A percentile compares a stretch with the other conserved stretches of the same genome.
phyloP scores from a whole-genome alignment of 768 basidiomycete genomes.

The Boletus speciosus region DNA sequence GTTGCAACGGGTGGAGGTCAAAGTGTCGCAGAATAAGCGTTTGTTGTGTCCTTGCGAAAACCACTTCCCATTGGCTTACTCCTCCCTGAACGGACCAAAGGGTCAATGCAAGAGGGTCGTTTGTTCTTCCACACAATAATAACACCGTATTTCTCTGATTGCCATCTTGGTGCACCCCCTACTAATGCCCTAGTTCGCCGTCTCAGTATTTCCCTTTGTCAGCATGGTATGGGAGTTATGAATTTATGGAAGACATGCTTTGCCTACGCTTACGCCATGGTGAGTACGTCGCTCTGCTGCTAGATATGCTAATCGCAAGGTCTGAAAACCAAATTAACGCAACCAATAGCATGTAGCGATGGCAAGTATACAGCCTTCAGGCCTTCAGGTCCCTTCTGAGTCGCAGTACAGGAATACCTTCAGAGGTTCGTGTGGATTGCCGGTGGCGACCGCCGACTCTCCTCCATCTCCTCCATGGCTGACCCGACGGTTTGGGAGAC shows the following conservation, averaged over 20 bases:
- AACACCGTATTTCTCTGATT: not conserved
- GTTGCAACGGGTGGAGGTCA: constrained; percentile 36
- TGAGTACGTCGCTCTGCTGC: not conserved
- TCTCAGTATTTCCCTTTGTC: not conserved
- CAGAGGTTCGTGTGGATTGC: no score
- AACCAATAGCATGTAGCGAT: no score
- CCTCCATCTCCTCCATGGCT: no score
- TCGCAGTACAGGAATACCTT: no score
- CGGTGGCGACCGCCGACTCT: no score
- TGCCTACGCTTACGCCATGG: not conserved
- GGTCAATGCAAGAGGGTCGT: not conserved
- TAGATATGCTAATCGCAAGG: not conserved
- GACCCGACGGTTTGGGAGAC: no score
- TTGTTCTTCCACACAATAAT: not conserved
- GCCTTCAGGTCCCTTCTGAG: no score
- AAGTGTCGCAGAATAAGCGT: not conserved
- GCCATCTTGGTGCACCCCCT: not conserved
- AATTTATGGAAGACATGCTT: not conserved
- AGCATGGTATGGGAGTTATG: not conserved
- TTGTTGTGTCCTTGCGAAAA: not conserved
- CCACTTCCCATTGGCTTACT: not conserved
- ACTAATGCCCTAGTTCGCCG: not conserved
- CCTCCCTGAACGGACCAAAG: not conserved
- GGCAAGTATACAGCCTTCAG: no score
- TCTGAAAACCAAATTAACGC: no score